phyloP scores from a whole-genome alignment of 2,329 filamentous ascomycete species.

The Ascochyta fabae region DNA sequence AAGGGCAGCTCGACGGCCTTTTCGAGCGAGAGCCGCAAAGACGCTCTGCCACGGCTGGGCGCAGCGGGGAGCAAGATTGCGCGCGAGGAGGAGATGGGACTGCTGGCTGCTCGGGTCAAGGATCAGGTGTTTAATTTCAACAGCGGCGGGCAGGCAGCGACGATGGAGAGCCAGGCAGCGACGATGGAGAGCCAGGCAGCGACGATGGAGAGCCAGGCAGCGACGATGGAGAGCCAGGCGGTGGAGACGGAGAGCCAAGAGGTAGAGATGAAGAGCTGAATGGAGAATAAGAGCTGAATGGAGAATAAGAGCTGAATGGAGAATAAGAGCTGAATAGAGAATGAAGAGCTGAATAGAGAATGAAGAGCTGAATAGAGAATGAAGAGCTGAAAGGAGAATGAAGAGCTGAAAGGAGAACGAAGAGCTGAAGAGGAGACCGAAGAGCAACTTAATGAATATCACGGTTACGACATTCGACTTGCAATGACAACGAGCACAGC shows the following conservation, averaged over 20 bases:
- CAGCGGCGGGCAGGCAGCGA: conserved; percentile 1
- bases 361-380: too few species aligned
- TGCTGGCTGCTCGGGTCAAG: conserved; percentile 69
- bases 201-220: too few species aligned
- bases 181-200: too few species aligned
- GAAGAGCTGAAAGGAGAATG: too few species aligned
- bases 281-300: too few species aligned
- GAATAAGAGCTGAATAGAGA: too few species aligned
- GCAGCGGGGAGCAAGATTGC: conserved; percentile 67
- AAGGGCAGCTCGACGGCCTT: conserved; percentile 25
- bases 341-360: too few species aligned
- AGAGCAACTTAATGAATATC: too few species aligned
- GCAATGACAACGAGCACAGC: background rate
- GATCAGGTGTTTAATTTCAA: conserved; percentile 61
- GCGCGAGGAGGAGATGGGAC: conserved; percentile 66
- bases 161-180: conserved; percentile 26
- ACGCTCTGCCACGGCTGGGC: conserved; percentile 65
- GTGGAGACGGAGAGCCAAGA: background rate
- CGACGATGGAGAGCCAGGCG: too few species aligned
- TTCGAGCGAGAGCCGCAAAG: conserved; percentile 32
- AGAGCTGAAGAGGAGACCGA: too few species aligned
- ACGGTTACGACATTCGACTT: background rate
- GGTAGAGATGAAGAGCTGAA: conserved; percentile 43
- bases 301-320: too few species aligned
- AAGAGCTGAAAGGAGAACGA: too few species aligned